Percentiles rank a stretch among this genome's conserved stretches.
These are phyloP conservation scores for Pterocarpus macrocarpus DNA, from an alignment of 306 rosid species.

Conservation along the genomic window DNA sequence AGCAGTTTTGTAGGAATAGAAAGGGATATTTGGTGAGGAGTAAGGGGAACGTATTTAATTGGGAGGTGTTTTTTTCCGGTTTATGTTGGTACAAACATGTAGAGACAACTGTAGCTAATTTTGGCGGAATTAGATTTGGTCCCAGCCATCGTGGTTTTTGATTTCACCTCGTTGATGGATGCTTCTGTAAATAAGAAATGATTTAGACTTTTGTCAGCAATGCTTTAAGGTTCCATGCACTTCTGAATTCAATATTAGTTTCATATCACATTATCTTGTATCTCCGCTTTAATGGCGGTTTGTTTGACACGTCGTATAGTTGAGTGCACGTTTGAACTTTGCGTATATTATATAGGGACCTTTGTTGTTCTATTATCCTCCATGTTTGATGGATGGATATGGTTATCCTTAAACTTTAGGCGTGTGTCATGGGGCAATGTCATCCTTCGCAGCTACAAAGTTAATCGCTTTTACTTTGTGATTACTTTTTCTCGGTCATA, in stretches of 20 bases:
- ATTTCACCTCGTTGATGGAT: constrained; percentile 21
- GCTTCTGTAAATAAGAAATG: constrained; percentile 32
- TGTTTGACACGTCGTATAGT: not conserved
- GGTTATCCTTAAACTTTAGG: constrained; percentile 11
- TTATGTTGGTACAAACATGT: constrained; percentile 7
- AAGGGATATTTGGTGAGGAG: constrained; percentile 41
- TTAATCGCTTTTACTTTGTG: not conserved
- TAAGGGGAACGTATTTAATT: constrained; percentile 40
- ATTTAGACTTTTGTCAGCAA: constrained; percentile 2
- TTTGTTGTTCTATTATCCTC: not conserved
- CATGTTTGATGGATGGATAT: constrained; percentile 1
- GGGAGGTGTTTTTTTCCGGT: constrained; percentile 10
- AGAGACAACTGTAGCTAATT: constrained; percentile 43
- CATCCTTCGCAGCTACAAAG: not conserved
- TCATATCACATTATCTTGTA: not conserved
- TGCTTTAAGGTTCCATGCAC: not conserved
- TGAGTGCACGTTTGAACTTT: not conserved
- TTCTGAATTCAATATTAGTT: not conserved
- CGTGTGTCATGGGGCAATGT: constrained; percentile 25
- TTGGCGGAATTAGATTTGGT: constrained; percentile 43
- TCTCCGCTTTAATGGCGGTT: not conserved
- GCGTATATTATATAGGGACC: not conserved
- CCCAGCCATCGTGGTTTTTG: constrained; percentile 29
- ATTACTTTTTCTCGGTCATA: not conserved
- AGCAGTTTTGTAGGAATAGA: constrained; percentile 74